Percentiles rank a stretch among this genome's conserved stretches.
Conservation (phyloP, 306 rosid genomes). For the Aeschynomene evenia region DNA sequence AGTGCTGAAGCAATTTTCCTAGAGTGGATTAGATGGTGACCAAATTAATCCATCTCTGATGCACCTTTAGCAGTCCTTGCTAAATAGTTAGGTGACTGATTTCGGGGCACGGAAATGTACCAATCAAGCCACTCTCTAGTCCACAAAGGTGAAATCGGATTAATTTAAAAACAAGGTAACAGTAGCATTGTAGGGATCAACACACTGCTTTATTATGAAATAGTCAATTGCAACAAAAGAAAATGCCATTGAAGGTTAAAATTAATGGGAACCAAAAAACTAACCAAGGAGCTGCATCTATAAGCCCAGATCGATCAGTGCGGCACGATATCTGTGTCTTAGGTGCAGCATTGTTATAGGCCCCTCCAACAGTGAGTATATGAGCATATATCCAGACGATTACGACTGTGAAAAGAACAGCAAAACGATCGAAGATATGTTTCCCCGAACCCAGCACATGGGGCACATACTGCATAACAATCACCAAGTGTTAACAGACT, state of each 20-base stretch:
- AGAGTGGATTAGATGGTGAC: not conserved
- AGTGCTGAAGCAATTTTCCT: not conserved
- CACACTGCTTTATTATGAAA: not conserved
- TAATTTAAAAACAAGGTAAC: too few relatives aligned
- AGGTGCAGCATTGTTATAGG: conserved; percentile 66
- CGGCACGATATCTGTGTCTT: conserved; percentile 87
- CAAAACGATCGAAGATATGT: conserved; percentile 66
- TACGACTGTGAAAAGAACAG: conserved; percentile 74
- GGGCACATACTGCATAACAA: conserved; percentile 81
- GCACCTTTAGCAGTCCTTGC: not conserved
- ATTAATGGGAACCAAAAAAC: conserved; percentile 36
- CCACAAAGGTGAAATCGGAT: not conserved
- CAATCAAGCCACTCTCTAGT: conserved; percentile 2
- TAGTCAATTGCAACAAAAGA: not conserved
- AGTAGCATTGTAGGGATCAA: not conserved
- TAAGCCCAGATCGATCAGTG: conserved; percentile 95
- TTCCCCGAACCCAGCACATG: conserved; percentile 58
- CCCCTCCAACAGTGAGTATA: conserved; percentile 96
- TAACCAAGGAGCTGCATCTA: conserved; percentile 85
- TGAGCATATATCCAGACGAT: conserved; percentile 97
- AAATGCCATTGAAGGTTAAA: not conserved
- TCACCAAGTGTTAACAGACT: conserved; percentile 29
- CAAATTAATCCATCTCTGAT: not conserved
- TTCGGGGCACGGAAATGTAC: not conserved
- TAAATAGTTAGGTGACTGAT: not conserved